A percentile compares a stretch with the other conserved stretches of the same genome.
Conservation (phyloP, 768 basidiomycete genomes). For the Termitomyces sp. region DNA sequence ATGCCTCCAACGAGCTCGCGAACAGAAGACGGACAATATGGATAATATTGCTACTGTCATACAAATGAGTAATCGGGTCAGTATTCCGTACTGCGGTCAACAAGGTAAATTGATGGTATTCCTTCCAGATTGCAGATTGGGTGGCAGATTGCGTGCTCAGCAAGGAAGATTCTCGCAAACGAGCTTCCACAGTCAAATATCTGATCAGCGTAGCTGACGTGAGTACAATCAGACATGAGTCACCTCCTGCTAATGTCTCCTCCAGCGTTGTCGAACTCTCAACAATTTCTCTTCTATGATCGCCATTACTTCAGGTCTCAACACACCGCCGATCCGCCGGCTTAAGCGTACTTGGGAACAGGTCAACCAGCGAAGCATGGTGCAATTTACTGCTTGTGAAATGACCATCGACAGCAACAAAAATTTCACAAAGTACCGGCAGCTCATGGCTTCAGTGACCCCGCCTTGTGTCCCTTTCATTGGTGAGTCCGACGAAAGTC, state of each 20-base stretch:
- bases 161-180: conserved; percentile 78
- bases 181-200: conserved; percentile 80
- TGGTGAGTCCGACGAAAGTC: conserved; percentile 42
- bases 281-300: conserved; percentile 98
- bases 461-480: conserved; percentile 98
- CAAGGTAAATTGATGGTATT: not conserved
- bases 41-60: conserved; percentile 89
- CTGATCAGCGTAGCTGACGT: conserved; percentile 92
- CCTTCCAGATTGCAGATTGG: conserved; percentile 81
- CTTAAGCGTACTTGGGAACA: conserved; percentile 93
- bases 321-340: conserved; percentile 88
- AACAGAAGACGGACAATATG: conserved; percentile 64
- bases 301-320: conserved; percentile 90
- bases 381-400: conserved; percentile 75
- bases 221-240: conserved; percentile 23
- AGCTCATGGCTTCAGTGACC: conserved; percentile 73
- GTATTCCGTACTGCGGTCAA: conserved; percentile 15
- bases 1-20: conserved; percentile 80
- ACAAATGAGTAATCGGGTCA: conserved; percentile 79
- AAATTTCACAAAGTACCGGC: conserved; percentile 91
- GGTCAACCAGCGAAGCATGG: conserved; percentile 69
- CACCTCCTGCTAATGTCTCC: not conserved
- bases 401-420: conserved; percentile 89
- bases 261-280: conserved; percentile 78
- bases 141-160: conserved; percentile 80